Conservation (phyloP, 73 alveolate species). For the Uronychia setigera region DNA sequence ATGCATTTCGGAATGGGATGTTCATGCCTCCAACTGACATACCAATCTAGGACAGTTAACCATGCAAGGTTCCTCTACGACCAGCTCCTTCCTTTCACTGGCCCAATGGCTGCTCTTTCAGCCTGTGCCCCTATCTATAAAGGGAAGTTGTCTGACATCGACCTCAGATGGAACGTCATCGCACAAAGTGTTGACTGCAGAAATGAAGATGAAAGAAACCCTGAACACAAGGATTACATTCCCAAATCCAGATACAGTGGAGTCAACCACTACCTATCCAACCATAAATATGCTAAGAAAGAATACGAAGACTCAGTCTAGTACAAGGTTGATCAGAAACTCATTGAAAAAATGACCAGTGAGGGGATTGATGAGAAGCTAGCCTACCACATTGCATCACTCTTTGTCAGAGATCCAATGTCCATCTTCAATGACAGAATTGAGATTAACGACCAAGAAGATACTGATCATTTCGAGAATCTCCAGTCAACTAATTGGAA, state of each 20-base stretch:
- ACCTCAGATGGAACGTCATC: constrained; percentile 93
- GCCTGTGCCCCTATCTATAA: constrained; percentile 80
- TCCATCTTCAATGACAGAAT: constrained; percentile 69
- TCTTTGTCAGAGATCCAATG: constrained; percentile 92
- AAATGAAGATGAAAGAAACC: constrained; percentile 88
- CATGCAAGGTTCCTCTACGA: constrained; percentile 83
- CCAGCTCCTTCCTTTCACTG: constrained; percentile 71
- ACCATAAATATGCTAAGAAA: constrained; percentile 59
- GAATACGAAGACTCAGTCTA: constrained; percentile 65
- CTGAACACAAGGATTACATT: constrained; percentile 66
- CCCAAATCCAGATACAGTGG: constrained; percentile 93
- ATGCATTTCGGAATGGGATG: constrained; percentile 93
- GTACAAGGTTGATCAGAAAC: constrained; percentile 70
- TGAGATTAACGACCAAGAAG: constrained; percentile 69
- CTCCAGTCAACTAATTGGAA: constrained; percentile 97
- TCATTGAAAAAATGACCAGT: constrained; percentile 60
- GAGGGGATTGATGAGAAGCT: constrained; percentile 82
- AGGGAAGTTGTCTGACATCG: constrained; percentile 89
- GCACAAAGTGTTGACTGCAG: constrained; percentile 93
- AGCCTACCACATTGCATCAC: constrained; percentile 86
- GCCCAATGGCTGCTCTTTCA: constrained; percentile 79
- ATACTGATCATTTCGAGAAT: constrained; percentile 95
- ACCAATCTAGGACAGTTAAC: constrained; percentile 53
- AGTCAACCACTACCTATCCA: constrained; percentile 82
- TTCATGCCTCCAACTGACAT: constrained; percentile 78